Evolutionary conservation across 202 grass and related monocot genomes (phyloP).

Genomic region (Brachypodium distachyon): DNA sequence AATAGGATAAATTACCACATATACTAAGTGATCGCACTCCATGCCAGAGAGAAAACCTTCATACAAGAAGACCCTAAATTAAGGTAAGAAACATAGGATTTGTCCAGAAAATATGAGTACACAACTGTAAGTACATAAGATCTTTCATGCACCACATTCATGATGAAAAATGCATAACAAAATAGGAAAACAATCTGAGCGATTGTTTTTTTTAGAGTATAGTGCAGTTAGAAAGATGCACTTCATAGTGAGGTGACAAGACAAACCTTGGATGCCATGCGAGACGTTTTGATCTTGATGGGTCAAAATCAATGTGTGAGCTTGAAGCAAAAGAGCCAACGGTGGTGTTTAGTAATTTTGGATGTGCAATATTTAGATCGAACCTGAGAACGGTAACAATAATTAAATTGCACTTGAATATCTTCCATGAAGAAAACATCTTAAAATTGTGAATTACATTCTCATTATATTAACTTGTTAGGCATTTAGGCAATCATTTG

Average conservation of each 20-base stretch:
- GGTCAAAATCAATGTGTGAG: conserved; percentile 37
- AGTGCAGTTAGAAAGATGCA: not conserved
- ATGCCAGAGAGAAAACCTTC: conserved; percentile 80
- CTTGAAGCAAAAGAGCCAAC: conserved; percentile 8
- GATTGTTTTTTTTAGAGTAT: not conserved
- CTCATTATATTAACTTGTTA: no score
- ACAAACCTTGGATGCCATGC: conserved; percentile 77
- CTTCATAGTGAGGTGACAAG: not conserved
- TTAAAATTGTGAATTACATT: not conserved
- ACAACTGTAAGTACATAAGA: not conserved
- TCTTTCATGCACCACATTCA: not conserved
- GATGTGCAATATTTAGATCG: conserved; percentile 12
- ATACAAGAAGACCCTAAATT: conserved; percentile 89
- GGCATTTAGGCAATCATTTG: no score
- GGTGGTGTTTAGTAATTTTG: conserved; percentile 11
- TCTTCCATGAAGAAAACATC: not conserved
- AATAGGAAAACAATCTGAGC: not conserved
- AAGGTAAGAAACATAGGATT: conserved; percentile 46
- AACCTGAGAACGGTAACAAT: conserved; percentile 27
- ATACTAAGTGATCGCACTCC: conserved; percentile 68
- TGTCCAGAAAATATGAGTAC: conserved; percentile 10
- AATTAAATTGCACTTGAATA: not conserved
- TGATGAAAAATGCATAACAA: not conserved
- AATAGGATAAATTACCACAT: conserved; percentile 53
- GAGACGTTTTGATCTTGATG: conserved; percentile 58